Evolutionary conservation across 2,329 filamentous ascomycete species (phyloP), one percentile per base, ranked within the genome.

Genomic region (Neofusicoccum laricinum): DNA sequence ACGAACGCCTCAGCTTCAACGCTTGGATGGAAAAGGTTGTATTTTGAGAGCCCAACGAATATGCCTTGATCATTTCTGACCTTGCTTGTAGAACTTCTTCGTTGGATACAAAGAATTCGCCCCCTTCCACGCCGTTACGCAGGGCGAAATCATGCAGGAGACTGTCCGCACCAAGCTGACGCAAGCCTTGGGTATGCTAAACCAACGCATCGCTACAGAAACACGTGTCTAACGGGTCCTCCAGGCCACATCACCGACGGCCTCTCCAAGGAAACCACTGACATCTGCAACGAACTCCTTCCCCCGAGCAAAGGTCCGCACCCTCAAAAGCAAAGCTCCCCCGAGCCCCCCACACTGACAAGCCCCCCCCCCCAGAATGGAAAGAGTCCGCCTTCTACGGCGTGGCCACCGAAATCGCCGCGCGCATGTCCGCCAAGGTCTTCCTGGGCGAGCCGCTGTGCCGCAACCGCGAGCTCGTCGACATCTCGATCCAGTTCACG

Each of bases 401-500:
- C 11, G 64, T 66, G 11, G 65, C 79, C 41, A 70, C 73, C 1
- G 68, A 71, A 1, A 67, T 81, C 7, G 73, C 81, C 34, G 72
- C 76, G 11, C 75, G 79, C 17, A 69, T 79, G 5, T 78, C 78
- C 1, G 75, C 76, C 0, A 72, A 78, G 12, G 71, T 81, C 45
- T 77, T 81, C 59, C 72, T 78, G 34, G 78, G 79, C 30, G 69
- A 75, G 5, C 65, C 67, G 3, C 67, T 79, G 6, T 76, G 75
- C 61, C 71, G 72, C 21, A 77, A 80, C 64, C 68, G 75, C 63
- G 68, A 74, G 59, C 81, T 79, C 78, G 67, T 80, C 17, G 64
- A 71, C 0, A 70, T 73, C 3, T 68, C 73, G 30, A 73, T 71
- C 15, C 65, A 70, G 30, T 79, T 79, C 68, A 75, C 75, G 0